Base-by-base conservation (phyloP, 2,329 filamentous ascomycete genomes). In the Penicillium sumatraense region DNA sequence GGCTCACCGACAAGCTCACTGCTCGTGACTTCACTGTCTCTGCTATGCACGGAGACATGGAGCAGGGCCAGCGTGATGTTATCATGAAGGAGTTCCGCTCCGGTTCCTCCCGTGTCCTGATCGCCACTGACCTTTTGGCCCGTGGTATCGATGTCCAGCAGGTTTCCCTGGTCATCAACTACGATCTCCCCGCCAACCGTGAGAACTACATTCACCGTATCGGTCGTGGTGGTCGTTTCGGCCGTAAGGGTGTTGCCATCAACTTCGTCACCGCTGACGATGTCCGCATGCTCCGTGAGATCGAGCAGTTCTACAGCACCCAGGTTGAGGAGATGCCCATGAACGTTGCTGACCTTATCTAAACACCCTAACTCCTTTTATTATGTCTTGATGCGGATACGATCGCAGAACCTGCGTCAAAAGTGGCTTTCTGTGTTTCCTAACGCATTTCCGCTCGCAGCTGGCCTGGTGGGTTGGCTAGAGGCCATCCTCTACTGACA, bases 191-290 rank as follows among this genome's bases (percentile, higher is more conserved):
- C 3, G 95, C 90, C 78, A 98, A 99, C 78, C 92, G 95, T 83
- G 95, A 99, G 80, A 99, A 99, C 81, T 99, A 99, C 78, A 98
- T 99, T 76, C 95, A 99, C 81, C 89, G 95, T 67, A 99, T 99
- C 68, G 95, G 95, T 73, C 88, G 95, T 73, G 95, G 91, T 73
- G 95, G 95, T 67, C 87, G 95, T 65, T 99, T 99, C 69, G 95
- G 95, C 69, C 87, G 95, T 70, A 99, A 99, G 82, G 95, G 95
- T 84, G 95, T 99, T 63, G 95, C 95, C 33, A 99, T 99, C 83
- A 99, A 99, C 82, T 99, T 99, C 72, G 95, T 99, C 64, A 99
- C 95, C 2, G 96, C 90, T 71, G 95, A 99, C 68, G 95, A 99
- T 74, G 95, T 99, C 57, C 89, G 95, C 73, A 99, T 99, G 72